These are phyloP conservation scores for Alternaria gansuensis DNA, from an alignment of 2,329 filamentous ascomycete species.

Conservation along the genomic window DNA sequence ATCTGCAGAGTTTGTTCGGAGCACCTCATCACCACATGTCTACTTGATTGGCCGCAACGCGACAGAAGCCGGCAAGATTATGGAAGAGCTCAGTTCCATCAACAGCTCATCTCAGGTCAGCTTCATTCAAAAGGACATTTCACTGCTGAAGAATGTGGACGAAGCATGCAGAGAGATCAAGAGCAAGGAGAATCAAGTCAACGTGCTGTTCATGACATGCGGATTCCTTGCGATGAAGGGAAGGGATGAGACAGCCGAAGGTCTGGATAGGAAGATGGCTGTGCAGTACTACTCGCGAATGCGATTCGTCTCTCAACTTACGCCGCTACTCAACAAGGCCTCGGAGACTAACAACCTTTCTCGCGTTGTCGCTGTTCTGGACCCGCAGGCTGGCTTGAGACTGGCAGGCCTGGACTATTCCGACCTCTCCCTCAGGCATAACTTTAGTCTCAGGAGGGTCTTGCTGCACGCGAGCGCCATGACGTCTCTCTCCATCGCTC, in stretches of 20 bases:
- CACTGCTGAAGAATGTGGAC: constrained; percentile 55
- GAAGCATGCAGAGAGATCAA: constrained; percentile 59
- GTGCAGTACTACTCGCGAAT: constrained; percentile 51
- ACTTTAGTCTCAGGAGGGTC: constrained; percentile 39
- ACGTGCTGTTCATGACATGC: constrained; percentile 64
- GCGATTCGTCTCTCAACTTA: constrained; percentile 52
- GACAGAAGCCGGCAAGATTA: constrained; percentile 50
- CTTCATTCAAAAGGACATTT: constrained; percentile 57
- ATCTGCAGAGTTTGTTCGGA: constrained; percentile 45
- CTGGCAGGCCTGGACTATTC: constrained; percentile 27
- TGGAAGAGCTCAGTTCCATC: constrained; percentile 50
- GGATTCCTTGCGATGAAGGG: constrained; percentile 58
- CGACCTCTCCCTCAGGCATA: constrained; percentile 41
- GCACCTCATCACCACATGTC: constrained; percentile 51
- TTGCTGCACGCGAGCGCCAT: constrained; percentile 38
- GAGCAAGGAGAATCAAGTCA: constrained; percentile 61
- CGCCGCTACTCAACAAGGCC: constrained; percentile 47
- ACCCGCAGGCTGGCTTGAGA: constrained; percentile 32
- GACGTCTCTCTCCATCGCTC: constrained; percentile 38
- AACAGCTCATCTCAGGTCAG: constrained; percentile 51
- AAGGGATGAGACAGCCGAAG: constrained; percentile 50
- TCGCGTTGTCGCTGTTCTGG: constrained; percentile 45
- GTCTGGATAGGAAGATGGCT: constrained; percentile 46
- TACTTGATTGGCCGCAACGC: constrained; percentile 57
- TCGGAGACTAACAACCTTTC: constrained; percentile 32